A percentile compares a stretch with the other conserved stretches of the same genome.
Evolutionary conservation across 345 rosid species (phyloP).

Genomic region (Melaleuca quinquenervia): DNA sequence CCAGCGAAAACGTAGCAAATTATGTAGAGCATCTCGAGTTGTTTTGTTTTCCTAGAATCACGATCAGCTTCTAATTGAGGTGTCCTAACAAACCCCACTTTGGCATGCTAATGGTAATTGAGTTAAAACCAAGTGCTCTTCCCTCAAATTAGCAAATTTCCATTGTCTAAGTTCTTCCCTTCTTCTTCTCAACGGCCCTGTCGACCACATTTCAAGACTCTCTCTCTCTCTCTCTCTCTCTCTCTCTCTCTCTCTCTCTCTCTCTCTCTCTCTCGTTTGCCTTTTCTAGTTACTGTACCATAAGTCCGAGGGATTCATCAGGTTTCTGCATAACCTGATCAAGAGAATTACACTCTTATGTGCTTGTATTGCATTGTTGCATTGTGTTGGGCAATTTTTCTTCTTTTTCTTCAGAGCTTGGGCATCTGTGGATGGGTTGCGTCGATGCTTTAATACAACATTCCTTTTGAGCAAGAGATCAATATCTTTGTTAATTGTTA

Average conservation of each 20-base stretch:
- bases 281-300: background rate
- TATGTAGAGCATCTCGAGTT: background rate
- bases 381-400: background rate
- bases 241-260: background rate
- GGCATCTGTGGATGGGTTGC: background rate
- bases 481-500: background rate
- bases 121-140: background rate
- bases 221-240: background rate
- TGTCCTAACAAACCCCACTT: background rate
- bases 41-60: background rate
- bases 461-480: background rate
- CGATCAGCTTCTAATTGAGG: conserved; percentile 1
- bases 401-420: background rate
- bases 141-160: background rate
- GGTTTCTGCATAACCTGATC: background rate
- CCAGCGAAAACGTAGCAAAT: background rate
- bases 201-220: background rate
- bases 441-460: background rate
- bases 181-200: background rate
- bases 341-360: background rate
- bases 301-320: background rate
- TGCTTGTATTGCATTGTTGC: background rate
- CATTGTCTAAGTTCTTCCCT: background rate
- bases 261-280: background rate
- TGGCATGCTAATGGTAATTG: background rate